Evolutionary conservation across 192 early-diverging fungal species (phyloP).

Genomic region (Piromyces finnis): DNA sequence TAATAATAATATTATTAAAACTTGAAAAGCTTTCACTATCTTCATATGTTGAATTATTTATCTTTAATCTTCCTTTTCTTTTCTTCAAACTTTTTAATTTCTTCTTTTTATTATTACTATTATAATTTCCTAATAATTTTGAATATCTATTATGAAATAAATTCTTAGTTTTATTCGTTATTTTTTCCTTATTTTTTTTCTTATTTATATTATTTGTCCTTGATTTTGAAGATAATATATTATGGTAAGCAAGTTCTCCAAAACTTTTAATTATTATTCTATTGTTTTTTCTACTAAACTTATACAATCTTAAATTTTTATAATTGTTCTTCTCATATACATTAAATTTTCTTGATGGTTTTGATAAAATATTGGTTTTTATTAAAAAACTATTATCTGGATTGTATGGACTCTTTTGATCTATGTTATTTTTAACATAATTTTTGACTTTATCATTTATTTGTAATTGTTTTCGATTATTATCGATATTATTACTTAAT

Average conservation of each 20-base stretch:
- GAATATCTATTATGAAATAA: background rate
- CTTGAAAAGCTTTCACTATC: background rate
- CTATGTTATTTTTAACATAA: background rate
- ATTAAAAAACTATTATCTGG: background rate
- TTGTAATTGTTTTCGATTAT: background rate
- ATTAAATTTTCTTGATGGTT: background rate
- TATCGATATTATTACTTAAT: background rate
- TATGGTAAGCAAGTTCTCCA: background rate
- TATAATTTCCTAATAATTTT: background rate
- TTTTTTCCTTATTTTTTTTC: background rate
- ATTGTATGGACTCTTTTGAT: background rate
- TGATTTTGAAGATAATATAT: background rate
- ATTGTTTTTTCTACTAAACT: background rate
- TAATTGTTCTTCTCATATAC: background rate
- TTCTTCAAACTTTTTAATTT: background rate
- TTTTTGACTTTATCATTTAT: background rate
- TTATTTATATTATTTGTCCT: background rate
- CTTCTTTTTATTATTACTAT: background rate
- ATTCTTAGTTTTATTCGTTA: background rate
- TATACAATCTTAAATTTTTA: background rate
- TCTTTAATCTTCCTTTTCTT: background rate
- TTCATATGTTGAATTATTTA: background rate
- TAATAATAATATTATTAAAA: background rate
- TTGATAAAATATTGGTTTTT: background rate
- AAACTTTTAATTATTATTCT: background rate